Evolutionary conservation across 768 basidiomycete species (phyloP).

Genomic region (Kwoniella bestiolae): DNA sequence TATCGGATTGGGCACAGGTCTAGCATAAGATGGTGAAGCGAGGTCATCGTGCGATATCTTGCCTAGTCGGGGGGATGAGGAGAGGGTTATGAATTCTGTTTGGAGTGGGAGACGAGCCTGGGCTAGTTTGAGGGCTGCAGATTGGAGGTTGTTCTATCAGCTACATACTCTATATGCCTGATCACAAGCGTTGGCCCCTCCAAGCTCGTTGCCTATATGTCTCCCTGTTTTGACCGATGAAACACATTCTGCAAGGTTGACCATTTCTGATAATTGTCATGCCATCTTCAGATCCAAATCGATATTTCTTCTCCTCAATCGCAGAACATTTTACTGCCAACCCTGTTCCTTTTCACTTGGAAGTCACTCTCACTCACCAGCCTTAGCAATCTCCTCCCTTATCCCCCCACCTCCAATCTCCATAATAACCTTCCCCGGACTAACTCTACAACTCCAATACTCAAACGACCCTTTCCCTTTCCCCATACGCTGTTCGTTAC

Average conservation of each 20-base stretch:
- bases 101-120: slow-evolving; percentile 80
- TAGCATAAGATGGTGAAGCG: slow-evolving; percentile 29
- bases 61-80: slow-evolving; percentile 67
- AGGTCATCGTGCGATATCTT: slow-evolving; percentile 30
- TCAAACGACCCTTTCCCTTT: slow-evolving; percentile 99
- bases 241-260: too few relatives aligned
- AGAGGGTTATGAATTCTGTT: slow-evolving; percentile 80
- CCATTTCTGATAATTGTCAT: too few relatives aligned
- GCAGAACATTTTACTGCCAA: neutral
- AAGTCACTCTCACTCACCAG: slow-evolving; percentile 30
- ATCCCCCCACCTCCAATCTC: slow-evolving; percentile 90
- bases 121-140: slow-evolving; percentile 88
- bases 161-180: too few relatives aligned
- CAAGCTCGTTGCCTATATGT: too few relatives aligned
- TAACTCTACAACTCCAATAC: slow-evolving; percentile 93
- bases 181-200: too few relatives aligned
- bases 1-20: slow-evolving; percentile 30
- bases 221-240: too few relatives aligned
- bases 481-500: slow-evolving; percentile 99
- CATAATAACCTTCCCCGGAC: slow-evolving; percentile 85
- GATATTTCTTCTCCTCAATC: neutral
- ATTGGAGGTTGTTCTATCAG: too few relatives aligned
- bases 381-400: slow-evolving; percentile 58
- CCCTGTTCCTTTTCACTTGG: neutral
- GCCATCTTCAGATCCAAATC: neutral